phyloP scores from a whole-genome alignment of 2,329 filamentous ascomycete species.

The Fusarium begoniae region DNA sequence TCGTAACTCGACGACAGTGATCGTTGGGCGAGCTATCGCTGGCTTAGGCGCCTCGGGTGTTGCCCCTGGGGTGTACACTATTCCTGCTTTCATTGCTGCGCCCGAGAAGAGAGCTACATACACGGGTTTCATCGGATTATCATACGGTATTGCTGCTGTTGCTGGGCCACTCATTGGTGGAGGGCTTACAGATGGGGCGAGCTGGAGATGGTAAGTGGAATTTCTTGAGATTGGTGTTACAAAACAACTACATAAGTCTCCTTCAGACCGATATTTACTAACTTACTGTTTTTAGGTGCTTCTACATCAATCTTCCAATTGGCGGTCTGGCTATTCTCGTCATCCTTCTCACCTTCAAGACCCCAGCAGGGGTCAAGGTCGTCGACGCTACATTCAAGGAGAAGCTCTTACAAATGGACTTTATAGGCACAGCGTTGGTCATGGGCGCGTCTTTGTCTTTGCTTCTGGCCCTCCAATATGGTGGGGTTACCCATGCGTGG shows the following conservation, averaged over 20 bases:
- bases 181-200: background rate
- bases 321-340: background rate
- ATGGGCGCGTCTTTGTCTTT: background rate
- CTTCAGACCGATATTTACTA: accelerated
- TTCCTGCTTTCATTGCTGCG: conserved; percentile 47
- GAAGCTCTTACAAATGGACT: background rate
- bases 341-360: background rate
- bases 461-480: background rate
- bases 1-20: conserved; percentile 56
- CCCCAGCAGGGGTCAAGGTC: background rate
- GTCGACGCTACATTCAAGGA: background rate
- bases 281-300: background rate
- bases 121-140: background rate
- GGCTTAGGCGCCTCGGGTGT: conserved; percentile 59
- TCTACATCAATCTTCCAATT: background rate
- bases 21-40: conserved; percentile 61
- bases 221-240: accelerated
- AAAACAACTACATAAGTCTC: accelerated
- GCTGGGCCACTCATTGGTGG: background rate
- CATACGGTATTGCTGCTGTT: background rate
- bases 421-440: background rate
- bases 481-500: background rate
- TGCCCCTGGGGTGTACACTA: conserved; percentile 58
- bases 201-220: background rate
- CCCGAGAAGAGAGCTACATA: background rate